Base-by-base conservation (phyloP, 2,329 filamentous ascomycete genomes). In the Fusarium mundagurra region DNA sequence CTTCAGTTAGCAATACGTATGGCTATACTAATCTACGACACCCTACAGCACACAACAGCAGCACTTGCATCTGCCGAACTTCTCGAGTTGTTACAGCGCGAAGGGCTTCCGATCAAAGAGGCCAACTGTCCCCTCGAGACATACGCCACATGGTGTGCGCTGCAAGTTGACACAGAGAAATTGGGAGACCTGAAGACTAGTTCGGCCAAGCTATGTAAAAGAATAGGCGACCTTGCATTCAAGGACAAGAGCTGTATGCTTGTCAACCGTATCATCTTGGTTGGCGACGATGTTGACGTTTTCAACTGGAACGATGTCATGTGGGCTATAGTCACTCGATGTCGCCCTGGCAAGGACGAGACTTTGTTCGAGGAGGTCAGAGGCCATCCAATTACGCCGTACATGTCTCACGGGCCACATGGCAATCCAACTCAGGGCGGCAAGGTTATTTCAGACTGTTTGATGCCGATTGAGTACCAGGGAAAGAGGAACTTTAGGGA, bases 1-100 rank as follows among this genome's bases (percentile, higher is more conserved):
- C n/a, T 20, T 5, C 17, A 27, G 27, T 8, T 17, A n/a, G 20
- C 3, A 36, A 27, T 20, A 1, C 1, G 3, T 5, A 22, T 17
- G 9, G 6, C 11, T 9, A 34, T 44, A 7, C 29, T 58, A 17
- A 58, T 0, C 6, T 2, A 1, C 1, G 22, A 4, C 8, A n/a
- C 0, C 1, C 20, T 18, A 1, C 39, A 58, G 54, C 54, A 58
- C n/a, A 58, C 54, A 58, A 58, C 54, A 8, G 54, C 54, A 6
- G 54, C 54, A 17, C 54, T 58, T 34, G 54, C 54, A 58, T 58
- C 54, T 14, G 54, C 54, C 17, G 54, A 58, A 16, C 54, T 58
- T 2, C 54, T 58, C 2, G 54, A 58, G 29, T 29, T 47, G 13
- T 4, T 58, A 4, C 54, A 58, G 17, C 10, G 39, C 1, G 4